Base-by-base conservation (phyloP, 495 filamentous ascomycete genomes). In the Penicillium goetzii region DNA sequence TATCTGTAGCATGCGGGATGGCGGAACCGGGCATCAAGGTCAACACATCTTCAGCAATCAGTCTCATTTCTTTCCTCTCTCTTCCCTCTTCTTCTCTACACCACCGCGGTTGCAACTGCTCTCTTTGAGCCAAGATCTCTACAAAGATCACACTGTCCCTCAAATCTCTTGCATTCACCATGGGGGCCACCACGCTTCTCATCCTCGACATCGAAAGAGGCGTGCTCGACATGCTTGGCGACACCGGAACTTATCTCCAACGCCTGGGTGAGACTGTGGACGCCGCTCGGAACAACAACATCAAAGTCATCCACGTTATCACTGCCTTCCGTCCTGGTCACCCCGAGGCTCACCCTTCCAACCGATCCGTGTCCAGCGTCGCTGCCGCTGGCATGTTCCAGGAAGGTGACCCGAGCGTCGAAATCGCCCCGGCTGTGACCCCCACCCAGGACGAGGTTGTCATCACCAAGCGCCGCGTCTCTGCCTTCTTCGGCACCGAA, bases 191-290 rank as follows among this genome's bases (percentile, higher is more conserved):
- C 1, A 74, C 73, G 4, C 66, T 80, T 3, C 62, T 80, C 26
- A 62, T 79, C 47, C 71, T 80, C 41, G 78, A 80, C 60, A 36
- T 77, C 64, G 73, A 79, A 60, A 73, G 62, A 30, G 73, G 70
- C 33, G 62, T 71, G 12, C 40, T 78, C 41, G 52, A 67, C 28
- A 68, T 38, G 47, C 30, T 74, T 38, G 47, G 59, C 43, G 47
- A 62, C 19, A 65, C 54, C 15, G 56, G 59, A 11, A 15, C 38
- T 34, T 78, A 75, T 54, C 66, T 79, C 15, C 10, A 64, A 14
- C 70, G 66, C n/a, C 45, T 78, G 4, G 53, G 68, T 19, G 43
- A 58, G 12, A 66, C 64, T 6, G 56, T 78, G 14, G 25, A 59
- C 1, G 55, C 65, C 0, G 76, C 78, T 12, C 76, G 78, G 51